These are phyloP conservation scores for Verticillium isaacii DNA, from an alignment of 2,329 filamentous ascomycete genomes.

Conservation along the genomic window DNA sequence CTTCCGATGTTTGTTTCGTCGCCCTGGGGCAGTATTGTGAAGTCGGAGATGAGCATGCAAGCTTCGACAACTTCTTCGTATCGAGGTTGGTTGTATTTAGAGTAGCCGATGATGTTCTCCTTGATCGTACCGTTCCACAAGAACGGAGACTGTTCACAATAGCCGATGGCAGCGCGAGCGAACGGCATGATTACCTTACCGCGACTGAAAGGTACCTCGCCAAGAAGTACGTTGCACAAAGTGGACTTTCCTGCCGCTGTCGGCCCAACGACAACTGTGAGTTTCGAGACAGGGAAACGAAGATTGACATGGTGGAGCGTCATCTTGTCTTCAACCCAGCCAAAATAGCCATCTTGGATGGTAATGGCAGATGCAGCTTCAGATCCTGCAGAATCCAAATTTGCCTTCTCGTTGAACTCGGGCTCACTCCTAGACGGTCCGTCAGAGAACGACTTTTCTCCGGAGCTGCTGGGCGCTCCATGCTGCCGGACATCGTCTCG, in stretches of 20 bases:
- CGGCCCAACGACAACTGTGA: slow-evolving; percentile 34
- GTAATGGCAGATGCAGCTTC: not conserved
- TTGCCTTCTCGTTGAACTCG: not conserved
- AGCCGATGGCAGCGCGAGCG: slow-evolving; percentile 17
- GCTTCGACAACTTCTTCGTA: slow-evolving; percentile 16
- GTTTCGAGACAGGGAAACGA: slow-evolving; percentile 19
- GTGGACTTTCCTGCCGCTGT: slow-evolving; percentile 36
- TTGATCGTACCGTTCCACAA: slow-evolving; percentile 16
- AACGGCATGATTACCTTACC: slow-evolving; percentile 13
- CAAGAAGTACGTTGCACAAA: slow-evolving; percentile 30
- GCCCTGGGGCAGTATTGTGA: slow-evolving; percentile 20
- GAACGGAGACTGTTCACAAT: slow-evolving; percentile 26
- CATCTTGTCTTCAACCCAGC: slow-evolving; percentile 22
- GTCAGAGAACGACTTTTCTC: slow-evolving; percentile 3
- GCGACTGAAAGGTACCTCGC: slow-evolving; percentile 18
- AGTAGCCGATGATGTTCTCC: slow-evolving; percentile 17
- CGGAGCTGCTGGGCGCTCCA: not conserved
- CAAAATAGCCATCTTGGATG: slow-evolving; percentile 20
- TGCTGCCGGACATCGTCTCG: slow-evolving; percentile 10
- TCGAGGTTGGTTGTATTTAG: slow-evolving; percentile 11
- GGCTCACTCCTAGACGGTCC: not conserved
- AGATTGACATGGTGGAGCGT: slow-evolving; percentile 25
- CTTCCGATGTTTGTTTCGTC: slow-evolving; percentile 25
- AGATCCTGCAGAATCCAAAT: not conserved
- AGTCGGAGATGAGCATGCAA: slow-evolving; percentile 12